Evolutionary conservation across 2,329 filamentous ascomycete genomes (phyloP).

Genomic region (Neonectria magnoliae): DNA sequence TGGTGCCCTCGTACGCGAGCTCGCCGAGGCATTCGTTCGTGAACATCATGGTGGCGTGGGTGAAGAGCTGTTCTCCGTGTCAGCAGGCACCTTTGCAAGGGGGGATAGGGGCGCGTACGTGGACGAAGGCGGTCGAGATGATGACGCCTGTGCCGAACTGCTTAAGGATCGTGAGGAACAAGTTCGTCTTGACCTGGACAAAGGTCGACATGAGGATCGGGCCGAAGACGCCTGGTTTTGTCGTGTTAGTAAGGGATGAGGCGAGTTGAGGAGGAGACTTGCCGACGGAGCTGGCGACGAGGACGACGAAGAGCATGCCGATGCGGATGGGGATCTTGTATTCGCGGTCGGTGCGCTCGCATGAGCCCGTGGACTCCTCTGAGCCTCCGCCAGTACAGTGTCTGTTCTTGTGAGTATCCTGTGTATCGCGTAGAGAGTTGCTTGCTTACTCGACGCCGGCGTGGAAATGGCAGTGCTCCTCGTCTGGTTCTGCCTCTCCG

Average conservation of each 20-base stretch:
- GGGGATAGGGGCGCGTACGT: conserved; percentile 54
- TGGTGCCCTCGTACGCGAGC: conserved; percentile 73
- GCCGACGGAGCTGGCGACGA: conserved; percentile 73
- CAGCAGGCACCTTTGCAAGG: not conserved
- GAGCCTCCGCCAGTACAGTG: conserved; percentile 64
- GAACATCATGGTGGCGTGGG: conserved; percentile 79
- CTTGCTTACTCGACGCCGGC: conserved; percentile 75
- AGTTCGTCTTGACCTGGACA: conserved; percentile 58
- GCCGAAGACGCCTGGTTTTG: conserved; percentile 63
- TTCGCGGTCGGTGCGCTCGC: conserved; percentile 57
- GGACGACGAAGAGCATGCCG: conserved; percentile 78
- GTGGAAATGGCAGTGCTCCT: conserved; percentile 74
- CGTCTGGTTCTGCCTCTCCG: conserved; percentile 28
- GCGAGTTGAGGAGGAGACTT: conserved; percentile 21
- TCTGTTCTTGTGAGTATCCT: conserved; percentile 41
- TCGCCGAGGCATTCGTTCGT: conserved; percentile 72
- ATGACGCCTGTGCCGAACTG: conserved; percentile 80
- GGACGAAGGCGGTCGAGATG: conserved; percentile 75
- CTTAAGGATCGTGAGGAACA: conserved; percentile 72
- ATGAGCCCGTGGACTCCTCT: conserved; percentile 50
- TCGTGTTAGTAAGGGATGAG: not conserved
- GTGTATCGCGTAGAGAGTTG: not conserved
- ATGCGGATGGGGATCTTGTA: conserved; percentile 77
- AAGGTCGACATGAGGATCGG: conserved; percentile 72
- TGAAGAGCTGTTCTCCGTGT: conserved; percentile 65